Base-by-base conservation (phyloP, 768 basidiomycete genomes). In the Pleurotus tuoliensis region DNA sequence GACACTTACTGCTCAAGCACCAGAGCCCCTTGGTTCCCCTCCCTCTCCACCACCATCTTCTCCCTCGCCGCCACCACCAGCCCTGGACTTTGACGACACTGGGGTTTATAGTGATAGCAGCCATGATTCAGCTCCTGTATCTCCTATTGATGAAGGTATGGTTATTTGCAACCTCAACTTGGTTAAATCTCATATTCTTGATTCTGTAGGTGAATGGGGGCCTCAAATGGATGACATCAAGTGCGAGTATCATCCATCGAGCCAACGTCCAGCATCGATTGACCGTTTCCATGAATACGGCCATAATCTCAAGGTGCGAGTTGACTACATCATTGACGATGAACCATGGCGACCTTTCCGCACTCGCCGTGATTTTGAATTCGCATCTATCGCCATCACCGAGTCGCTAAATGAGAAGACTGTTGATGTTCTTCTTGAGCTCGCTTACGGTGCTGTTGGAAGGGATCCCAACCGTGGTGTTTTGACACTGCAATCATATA, bases 291-390 rank as follows among this genome's bases (percentile, higher is more conserved):
- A 59, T 8, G 59, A 63, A 1, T 69, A 63, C 43, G 38, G 25
- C 9, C 43, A 37, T 12, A 4, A 25, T 34, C 18, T 25, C 4
- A 46, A 18, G 30, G 16, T 3, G 7, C 8, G 4, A 18, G 8
- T 24, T 7, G 11, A n/a, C 43, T 38, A 1, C 22, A 12, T 51
- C 57, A 2, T 47, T 4, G 62, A 67, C 25, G 22, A 34, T 4
- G 34, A 61, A 40, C 70, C 67, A 0, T 73, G 67, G 67, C 11
- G 40, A 13, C 69, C 68, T 24, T 71, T 69, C 50, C 56, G 27
- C 6, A 60, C 62, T 13, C 49, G 56, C 1, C 41, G 65, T 15
- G 65, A 73, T 56, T 71, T 70, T 45, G 65, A 70, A 44, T 59
- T 71, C 47, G 62, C 66, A 0, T 60, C 70, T 54, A 45, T 71